Percentiles rank a stretch among this genome's conserved stretches.
These are phyloP conservation scores for Acanthamoeba lenticulata DNA, from an alignment of 208 protist genomes.

Conservation along the genomic window DNA sequence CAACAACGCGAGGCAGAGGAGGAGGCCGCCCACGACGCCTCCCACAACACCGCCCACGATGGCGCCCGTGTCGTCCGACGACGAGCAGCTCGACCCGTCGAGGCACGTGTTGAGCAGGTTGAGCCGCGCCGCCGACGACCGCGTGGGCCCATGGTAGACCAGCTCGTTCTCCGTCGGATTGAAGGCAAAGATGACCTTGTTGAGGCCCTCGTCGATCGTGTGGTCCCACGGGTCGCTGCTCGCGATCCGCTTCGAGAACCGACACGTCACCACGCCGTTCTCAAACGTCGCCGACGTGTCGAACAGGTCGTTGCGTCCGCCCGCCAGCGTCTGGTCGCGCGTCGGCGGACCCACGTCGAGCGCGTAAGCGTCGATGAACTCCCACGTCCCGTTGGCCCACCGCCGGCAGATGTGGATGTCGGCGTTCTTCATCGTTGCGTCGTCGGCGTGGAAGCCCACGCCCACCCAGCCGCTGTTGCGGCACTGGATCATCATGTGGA, in stretches of 20 bases:
- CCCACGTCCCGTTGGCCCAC: slow-evolving; percentile 27
- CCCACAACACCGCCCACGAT: slow-evolving; percentile 47
- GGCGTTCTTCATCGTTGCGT: slow-evolving; percentile 25
- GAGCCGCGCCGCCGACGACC: neutral
- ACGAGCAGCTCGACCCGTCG: neutral
- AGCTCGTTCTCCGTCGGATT: slow-evolving; percentile 36
- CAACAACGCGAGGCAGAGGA: neutral
- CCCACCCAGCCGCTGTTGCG: slow-evolving; percentile 38
- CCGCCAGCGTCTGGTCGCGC: neutral
- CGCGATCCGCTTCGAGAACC: slow-evolving; percentile 21
- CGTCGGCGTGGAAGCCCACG: slow-evolving; percentile 2
- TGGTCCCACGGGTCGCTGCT: neutral
- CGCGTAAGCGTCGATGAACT: slow-evolving; percentile 65
- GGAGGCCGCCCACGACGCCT: neutral
- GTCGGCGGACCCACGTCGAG: slow-evolving; percentile 48
- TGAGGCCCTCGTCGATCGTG: neutral
- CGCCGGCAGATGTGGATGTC: slow-evolving; percentile 43
- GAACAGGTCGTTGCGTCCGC: neutral
- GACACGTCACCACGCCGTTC: neutral
- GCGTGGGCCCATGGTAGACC: slow-evolving; percentile 51
- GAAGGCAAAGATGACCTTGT: slow-evolving; percentile 64
- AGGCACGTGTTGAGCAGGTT: slow-evolving; percentile 27
- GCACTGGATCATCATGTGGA: slow-evolving; percentile 61
- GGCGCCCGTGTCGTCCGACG: neutral
- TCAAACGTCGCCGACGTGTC: slow-evolving; percentile 2